phyloP scores from a whole-genome alignment of 805 yeast genomes.

The Sungouiozyma intestinalis region DNA sequence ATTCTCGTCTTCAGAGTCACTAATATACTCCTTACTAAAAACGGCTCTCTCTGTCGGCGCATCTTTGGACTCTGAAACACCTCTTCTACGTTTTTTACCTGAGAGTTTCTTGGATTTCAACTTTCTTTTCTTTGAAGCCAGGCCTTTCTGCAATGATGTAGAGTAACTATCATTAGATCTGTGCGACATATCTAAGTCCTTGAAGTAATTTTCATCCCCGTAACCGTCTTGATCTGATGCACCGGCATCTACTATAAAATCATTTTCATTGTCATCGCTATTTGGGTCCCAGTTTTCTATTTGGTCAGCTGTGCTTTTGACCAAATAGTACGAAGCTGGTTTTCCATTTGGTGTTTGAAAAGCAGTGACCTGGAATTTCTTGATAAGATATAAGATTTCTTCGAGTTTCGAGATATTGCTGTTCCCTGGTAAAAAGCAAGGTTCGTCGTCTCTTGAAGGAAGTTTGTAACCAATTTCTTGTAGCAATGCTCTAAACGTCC shows the following conservation, averaged over 20 bases:
- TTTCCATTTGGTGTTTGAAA: conserved; percentile 22
- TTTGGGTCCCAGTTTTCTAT: conserved; percentile 9
- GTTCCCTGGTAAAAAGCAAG: conserved; percentile 14
- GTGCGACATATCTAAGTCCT: conserved; percentile 10
- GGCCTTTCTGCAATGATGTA: conserved; percentile 12
- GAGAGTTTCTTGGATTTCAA: background rate
- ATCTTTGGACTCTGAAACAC: conserved; percentile 6
- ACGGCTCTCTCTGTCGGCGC: conserved; percentile 2
- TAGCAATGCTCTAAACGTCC: conserved; percentile 22
- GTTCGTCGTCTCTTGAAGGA: conserved; percentile 11
- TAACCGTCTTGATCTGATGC: conserved; percentile 2
- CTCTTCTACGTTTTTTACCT: conserved; percentile 1
- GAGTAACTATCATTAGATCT: background rate
- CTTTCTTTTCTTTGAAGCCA: conserved; percentile 12
- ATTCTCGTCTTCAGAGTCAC: conserved; percentile 26
- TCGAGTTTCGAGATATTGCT: conserved; percentile 9
- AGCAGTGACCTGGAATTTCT: conserved; percentile 16
- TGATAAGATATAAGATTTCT: conserved; percentile 7
- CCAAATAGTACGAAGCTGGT: conserved; percentile 20
- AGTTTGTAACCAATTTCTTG: conserved; percentile 15
- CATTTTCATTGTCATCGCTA: conserved; percentile 15
- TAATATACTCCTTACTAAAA: conserved; percentile 24
- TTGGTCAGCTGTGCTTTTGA: conserved; percentile 3
- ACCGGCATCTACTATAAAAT: conserved; percentile 12
- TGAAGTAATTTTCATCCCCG: conserved; percentile 20